Evolutionary conservation across 2,329 filamentous ascomycete species (phyloP), one percentile per base, ranked within the genome.

Genomic region (Trichophyton rubrum): DNA sequence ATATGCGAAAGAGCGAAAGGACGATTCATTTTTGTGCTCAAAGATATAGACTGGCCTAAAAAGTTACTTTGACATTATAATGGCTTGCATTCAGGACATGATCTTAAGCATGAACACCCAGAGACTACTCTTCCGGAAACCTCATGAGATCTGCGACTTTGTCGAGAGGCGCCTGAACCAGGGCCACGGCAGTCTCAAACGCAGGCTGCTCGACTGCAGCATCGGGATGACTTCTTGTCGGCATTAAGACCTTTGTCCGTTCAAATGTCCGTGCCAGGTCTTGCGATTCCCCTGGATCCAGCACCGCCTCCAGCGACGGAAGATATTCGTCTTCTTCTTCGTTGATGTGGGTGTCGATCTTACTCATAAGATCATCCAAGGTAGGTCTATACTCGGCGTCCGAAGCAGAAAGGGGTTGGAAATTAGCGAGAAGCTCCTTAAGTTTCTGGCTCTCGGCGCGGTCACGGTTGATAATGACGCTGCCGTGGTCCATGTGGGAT

Each of bases 91-190:
- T 24, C 5, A 24, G 24, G 24, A 47, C 20, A 13, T 24, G n/a
- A 15, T n/a, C 8, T 30, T 51, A 13, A 51, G 13, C 8, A 27
- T 33, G 30, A 55, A 55, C 6, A 53, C 27, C 17, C 24, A 35
- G 33, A n/a, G 33, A 33, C 9, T 55, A 55, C 51, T 55, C 51
- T 47, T 64, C 61, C 20, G 79, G 80, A 63, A 81, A 85, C 65
- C 77, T 70, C 65, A 82, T 80, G 30, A 82, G 59, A 67, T 85
- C 81, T 30, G 70, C 71, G 43, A 85, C 63, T 56, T 75, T 77
- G 65, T 85, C 82, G 24, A 85, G 71, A 0, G 82, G 82, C 3
- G 81, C 80, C 0, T 79, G 70, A 69, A 84, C 61, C 17, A 85
- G 66, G 0, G 80, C 80, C 63, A 75, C 76, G 0, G 75, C 79